Conservation (phyloP, 2,329 filamentous ascomycete genomes). For the Xylaria polymorpha region DNA sequence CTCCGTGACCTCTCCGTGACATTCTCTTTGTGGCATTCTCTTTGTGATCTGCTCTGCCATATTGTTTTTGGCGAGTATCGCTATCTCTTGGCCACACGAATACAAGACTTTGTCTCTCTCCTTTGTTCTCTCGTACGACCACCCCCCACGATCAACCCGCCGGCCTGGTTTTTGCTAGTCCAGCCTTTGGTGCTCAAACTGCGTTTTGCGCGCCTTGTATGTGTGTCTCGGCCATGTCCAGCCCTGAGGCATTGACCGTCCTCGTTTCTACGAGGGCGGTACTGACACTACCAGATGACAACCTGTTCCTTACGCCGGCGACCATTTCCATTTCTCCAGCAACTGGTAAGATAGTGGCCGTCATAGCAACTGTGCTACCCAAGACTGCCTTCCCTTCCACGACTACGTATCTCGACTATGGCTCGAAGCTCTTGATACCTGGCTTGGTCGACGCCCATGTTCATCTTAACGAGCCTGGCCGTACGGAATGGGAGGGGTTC, state of each 20-base stretch:
- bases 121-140: neutral
- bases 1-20: slow-evolving; percentile 19
- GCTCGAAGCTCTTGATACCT: slow-evolving; percentile 84
- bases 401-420: slow-evolving; percentile 83
- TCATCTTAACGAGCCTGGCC: slow-evolving; percentile 94
- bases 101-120: slow-evolving; percentile 7
- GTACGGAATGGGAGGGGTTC: slow-evolving; percentile 99
- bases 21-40: slow-evolving; percentile 14
- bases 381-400: slow-evolving; percentile 77
- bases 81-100: slow-evolving; percentile 21
- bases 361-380: slow-evolving; percentile 80
- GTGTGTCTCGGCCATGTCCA: slow-evolving; percentile 39
- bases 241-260: slow-evolving; percentile 68
- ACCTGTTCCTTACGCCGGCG: slow-evolving; percentile 76
- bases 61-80: slow-evolving; percentile 3
- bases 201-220: slow-evolving; percentile 27
- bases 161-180: slow-evolving; percentile 1
- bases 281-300: slow-evolving; percentile 74
- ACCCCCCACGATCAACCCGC: slow-evolving; percentile 19
- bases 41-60: neutral
- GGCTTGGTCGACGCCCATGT: slow-evolving; percentile 97
- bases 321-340: slow-evolving; percentile 81
- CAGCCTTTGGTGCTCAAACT: slow-evolving; percentile 7
- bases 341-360: slow-evolving; percentile 86
- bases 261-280: slow-evolving; percentile 87